Evolutionary conservation across 108 stramenopile species (phyloP).

Genomic region (Schizochytrium sp.): DNA sequence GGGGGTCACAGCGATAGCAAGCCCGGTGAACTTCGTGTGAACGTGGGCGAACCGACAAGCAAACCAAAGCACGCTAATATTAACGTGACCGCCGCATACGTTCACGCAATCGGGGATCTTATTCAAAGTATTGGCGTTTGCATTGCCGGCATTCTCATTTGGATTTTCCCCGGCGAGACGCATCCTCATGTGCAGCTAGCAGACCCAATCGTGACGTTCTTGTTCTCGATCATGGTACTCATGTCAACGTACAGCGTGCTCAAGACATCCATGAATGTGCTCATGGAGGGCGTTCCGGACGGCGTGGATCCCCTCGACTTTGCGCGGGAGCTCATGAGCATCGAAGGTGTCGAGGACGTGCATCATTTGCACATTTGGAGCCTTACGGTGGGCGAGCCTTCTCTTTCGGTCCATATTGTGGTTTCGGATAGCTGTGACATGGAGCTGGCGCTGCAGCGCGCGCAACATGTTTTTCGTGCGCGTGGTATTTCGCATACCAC

Average conservation of each 20-base stretch:
- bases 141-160: constrained; percentile 78
- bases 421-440: constrained; percentile 52
- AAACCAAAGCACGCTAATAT: constrained; percentile 39
- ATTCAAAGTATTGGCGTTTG: constrained; percentile 79
- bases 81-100: constrained; percentile 78
- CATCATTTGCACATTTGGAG: constrained; percentile 86
- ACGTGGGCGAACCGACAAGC: not conserved
- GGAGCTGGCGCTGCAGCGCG: not conserved
- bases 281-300: constrained; percentile 81
- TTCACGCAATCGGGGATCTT: constrained; percentile 87
- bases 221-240: constrained; percentile 76
- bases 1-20: constrained; percentile 22
- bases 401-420: constrained; percentile 11
- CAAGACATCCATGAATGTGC: constrained; percentile 56
- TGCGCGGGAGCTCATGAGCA: constrained; percentile 42
- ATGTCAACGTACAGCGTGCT: constrained; percentile 67
- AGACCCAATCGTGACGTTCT: constrained; percentile 82
- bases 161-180: constrained; percentile 65
- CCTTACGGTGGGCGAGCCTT: constrained; percentile 46
- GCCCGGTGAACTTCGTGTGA: constrained; percentile 30
- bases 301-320: constrained; percentile 58
- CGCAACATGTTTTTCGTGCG: not conserved
- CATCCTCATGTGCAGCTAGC: constrained; percentile 37
- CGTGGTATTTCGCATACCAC: constrained; percentile 31
- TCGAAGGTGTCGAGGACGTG: constrained; percentile 63